Conservation (phyloP, 179 eudicot genomes). For the Beta macrorhiza region DNA sequence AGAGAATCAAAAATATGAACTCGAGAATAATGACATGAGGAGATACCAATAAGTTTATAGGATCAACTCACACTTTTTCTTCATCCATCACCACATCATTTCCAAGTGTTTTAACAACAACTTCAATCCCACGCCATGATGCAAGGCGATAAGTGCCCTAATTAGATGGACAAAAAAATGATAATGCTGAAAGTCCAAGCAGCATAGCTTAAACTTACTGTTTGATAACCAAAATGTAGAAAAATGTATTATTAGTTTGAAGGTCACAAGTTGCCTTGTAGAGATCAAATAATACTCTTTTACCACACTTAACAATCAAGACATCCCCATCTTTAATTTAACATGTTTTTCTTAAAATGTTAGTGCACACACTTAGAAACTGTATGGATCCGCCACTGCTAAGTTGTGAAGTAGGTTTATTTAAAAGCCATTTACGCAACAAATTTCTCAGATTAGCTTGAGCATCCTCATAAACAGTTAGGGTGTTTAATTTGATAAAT, state of each 20-base stretch:
- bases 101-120: constrained; percentile 40
- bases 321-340: no score
- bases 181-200: not conserved
- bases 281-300: no score
- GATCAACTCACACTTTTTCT: constrained; percentile 44
- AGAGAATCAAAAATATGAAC: not conserved
- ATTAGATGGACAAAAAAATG: constrained; percentile 4
- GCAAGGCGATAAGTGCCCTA: constrained; percentile 48
- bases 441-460: not conserved
- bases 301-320: no score
- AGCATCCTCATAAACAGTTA: not conserved
- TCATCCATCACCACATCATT: constrained; percentile 42
- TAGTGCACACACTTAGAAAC: no score
- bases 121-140: constrained; percentile 46
- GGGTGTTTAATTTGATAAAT: not conserved
- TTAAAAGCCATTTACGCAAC: not conserved
- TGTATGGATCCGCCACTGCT: not conserved
- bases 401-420: not conserved
- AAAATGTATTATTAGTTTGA: no score
- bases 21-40: not conserved
- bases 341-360: no score
- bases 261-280: no score
- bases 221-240: not conserved
- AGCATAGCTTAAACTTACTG: not conserved
- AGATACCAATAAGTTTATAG: not conserved